Evolutionary conservation across 208 protist species (phyloP), one percentile per base, ranked within the genome.

Genomic region (Trypanosomatidae sp.): DNA sequence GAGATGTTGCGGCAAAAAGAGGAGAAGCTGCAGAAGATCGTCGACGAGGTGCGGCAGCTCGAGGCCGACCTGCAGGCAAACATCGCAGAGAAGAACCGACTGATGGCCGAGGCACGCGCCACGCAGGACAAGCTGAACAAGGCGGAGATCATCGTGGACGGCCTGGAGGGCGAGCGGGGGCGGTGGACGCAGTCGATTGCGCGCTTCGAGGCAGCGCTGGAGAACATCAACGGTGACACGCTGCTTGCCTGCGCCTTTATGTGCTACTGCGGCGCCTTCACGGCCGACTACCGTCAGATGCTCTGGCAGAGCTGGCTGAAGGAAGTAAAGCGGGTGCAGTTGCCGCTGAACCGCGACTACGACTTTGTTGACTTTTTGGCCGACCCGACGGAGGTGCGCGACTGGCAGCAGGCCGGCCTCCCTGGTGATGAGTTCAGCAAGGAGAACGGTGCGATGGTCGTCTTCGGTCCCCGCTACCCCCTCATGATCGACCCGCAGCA

Each of bases 401-500:
- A 99, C 71, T 99, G 99, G 99, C 96, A 98, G 75, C 97, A 99
- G 71, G 92, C 97, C 58, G 98, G 98, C 6, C 91, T 99, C 0
- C 98, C 98, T 0, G 88, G 91, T 4, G 98, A 99, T 79, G 91
- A 94, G 68, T 99, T 99, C 86, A 98, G 90, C 75, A 83, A 85
- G 66, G 97, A 99, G 86, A 99, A 99, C 84, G 99, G 98, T 65
- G 90, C 98, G 22, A 84, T 99, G 28, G 98, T 99, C 8, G 99
- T 95, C 41, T 86, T 91, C 50, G 95, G 95, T 28, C 86, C 90
- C 39, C 95, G 98, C 70, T 99, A 98, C 90, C 99, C 99, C 28
- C 92, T 99, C 28, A 99, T 99, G 92, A 99, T 99, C 73, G 99
- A 99, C 83, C 99, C 99, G 53, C 98, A 99, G 89, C 91, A 93